A percentile compares a stretch with the other conserved stretches of the same genome.
phyloP scores from a whole-genome alignment of 1,139 yeast species.

The Magnusiomyces sp. region DNA sequence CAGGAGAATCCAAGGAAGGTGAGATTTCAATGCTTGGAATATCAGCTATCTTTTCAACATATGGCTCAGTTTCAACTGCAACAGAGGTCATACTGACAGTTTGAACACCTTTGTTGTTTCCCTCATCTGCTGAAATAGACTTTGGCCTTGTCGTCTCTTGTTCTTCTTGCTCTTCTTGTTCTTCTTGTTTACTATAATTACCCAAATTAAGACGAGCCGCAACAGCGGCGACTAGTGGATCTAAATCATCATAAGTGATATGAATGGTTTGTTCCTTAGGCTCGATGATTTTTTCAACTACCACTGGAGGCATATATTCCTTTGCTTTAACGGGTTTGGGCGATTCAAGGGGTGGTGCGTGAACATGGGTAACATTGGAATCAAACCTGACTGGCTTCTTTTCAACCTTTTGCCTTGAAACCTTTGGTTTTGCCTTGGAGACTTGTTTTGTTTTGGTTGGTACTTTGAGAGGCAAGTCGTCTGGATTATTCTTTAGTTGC shows the following conservation, averaged over 20 bases:
- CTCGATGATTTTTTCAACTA: neutral
- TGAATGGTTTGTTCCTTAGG: constrained; percentile 8
- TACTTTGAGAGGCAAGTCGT: neutral
- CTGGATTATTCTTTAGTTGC: constrained; percentile 13
- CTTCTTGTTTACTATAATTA: constrained; percentile 1
- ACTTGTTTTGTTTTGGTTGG: neutral
- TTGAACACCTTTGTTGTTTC: constrained; percentile 14
- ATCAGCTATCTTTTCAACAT: neutral
- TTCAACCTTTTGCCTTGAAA: neutral
- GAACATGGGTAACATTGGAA: neutral
- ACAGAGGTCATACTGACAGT: constrained; percentile 6
- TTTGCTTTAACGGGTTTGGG: constrained; percentile 6
- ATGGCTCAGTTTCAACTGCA: constrained; percentile 5
- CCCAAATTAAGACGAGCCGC: constrained; percentile 14
- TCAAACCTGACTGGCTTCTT: constrained; percentile 11
- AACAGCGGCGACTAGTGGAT: constrained; percentile 18
- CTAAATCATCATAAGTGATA: constrained; percentile 15
- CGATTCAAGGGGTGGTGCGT: neutral
- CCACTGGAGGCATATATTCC: neutral
- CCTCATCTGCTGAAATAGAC: constrained; percentile 13
- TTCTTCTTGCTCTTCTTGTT: constrained; percentile 2
- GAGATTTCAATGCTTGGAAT: constrained; percentile 11
- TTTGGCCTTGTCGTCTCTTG: constrained; percentile 1
- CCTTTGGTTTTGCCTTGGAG: constrained; percentile 3
- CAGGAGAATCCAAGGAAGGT: constrained; percentile 5